Evolutionary conservation across 2,329 filamentous ascomycete genomes (phyloP), one percentile per base, ranked within the genome.

Genomic region (Pyrenophora graminea): DNA sequence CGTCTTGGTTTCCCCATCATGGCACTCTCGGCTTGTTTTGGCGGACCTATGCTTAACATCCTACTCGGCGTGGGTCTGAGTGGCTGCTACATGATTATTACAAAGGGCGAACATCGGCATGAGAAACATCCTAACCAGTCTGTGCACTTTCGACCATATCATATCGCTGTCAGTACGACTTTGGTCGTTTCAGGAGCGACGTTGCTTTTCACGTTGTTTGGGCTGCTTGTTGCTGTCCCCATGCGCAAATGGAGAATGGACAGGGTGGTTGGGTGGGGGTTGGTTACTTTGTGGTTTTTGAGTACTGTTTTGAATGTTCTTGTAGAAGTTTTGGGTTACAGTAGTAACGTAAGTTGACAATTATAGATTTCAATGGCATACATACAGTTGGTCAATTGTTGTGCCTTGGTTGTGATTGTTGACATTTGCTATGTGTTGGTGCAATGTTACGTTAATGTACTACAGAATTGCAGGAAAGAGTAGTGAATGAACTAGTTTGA

Each of bases 1-100:
- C 85, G 90, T 30, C 84, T 99, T 2, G 94, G 94, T 2, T 97
- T 92, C 73, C 94, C 94, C 0, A 91, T 99, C 56, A 99, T 99
- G 94, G 94, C 94, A 1, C 76, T 88, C 34, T 92, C 90, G 30
- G 94, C 94, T 4, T 99, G 94, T 70, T 97, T 99, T 70, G 94
- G 94, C n/a, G 95, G 94, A 0, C 94, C 94, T 0, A 93, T 99
- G 91, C 83, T 99, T 34, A 99, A 99, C 65, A 99, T 99, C 56
- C 78, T 99, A 0, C 83, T 99, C 3, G 94, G 94, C 0, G 92
- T 99, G 45, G 94, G 94, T n/a, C 79, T 97, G 3, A 89, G 89
- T 21, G 94, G 94, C 13, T 82, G 90, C 33, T 95, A 92, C 70
- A 94, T 97, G 82, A 92, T 90, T 49, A 80, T 95, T 13, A 82